Evolutionary conservation across 768 basidiomycete genomes (phyloP).

Genomic region (Agaricus bisporus): DNA sequence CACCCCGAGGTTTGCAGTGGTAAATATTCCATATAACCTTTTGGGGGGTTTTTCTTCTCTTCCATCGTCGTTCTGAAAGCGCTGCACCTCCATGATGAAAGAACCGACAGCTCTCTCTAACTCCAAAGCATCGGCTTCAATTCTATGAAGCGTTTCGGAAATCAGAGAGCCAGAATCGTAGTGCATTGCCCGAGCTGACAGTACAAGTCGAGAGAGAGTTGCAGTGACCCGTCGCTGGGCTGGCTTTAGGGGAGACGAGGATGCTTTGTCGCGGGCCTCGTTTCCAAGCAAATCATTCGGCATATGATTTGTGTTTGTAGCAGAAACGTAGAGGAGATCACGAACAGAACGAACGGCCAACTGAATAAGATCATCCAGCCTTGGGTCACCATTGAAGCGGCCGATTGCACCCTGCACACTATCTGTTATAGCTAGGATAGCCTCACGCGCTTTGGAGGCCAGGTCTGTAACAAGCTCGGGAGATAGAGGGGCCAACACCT

Average conservation of each 20-base stretch:
- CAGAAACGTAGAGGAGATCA: conserved; percentile 66
- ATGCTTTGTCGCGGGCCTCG: conserved; percentile 39
- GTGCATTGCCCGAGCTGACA: conserved; percentile 86
- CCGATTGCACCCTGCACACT: conserved; percentile 45
- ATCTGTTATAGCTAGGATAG: conserved; percentile 59
- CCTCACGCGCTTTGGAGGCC: conserved; percentile 46
- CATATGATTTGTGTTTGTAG: conserved; percentile 55
- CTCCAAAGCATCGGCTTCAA: conserved; percentile 72
- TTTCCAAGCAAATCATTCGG: conserved; percentile 47
- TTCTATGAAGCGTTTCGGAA: conserved; percentile 59
- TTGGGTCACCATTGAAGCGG: conserved; percentile 45
- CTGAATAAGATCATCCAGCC: conserved; percentile 59
- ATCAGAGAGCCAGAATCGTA: conserved; percentile 66
- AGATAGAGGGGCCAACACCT: conserved; percentile 48
- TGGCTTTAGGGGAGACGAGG: conserved; percentile 63
- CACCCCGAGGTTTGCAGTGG: conserved; percentile 58
- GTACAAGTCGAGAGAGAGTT: conserved; percentile 82
- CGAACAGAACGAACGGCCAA: conserved; percentile 67
- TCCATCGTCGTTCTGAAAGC: conserved; percentile 35
- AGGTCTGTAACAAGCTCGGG: conserved; percentile 59
- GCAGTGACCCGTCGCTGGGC: conserved; percentile 84
- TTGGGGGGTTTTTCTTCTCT: conserved; percentile 33
- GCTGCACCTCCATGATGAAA: conserved; percentile 68
- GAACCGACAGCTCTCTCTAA: conserved; percentile 64
- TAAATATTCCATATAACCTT: conserved; percentile 57